These are phyloP conservation scores for Wickerhamomyces sp. DNA, from an alignment of 1,139 yeast genomes.

Conservation along the genomic window DNA sequence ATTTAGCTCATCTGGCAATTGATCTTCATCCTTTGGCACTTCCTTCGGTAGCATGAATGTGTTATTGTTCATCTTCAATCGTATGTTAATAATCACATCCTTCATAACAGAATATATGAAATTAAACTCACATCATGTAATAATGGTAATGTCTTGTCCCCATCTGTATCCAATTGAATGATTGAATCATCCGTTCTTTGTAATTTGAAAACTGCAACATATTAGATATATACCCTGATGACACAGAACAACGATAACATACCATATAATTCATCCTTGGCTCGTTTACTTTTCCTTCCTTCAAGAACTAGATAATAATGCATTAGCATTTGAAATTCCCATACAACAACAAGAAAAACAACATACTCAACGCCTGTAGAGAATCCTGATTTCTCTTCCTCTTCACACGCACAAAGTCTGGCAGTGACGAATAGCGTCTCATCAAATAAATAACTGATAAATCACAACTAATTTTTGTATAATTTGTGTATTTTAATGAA, in stretches of 20 bases:
- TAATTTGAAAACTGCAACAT: constrained; percentile 47
- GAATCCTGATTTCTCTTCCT: constrained; percentile 86
- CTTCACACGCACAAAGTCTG: constrained; percentile 72
- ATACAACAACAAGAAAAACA: no score
- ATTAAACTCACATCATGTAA: constrained; percentile 18
- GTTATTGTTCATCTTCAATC: constrained; percentile 14
- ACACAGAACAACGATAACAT: not conserved
- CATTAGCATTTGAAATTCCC: no score
- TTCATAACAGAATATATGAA: no score
- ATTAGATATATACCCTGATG: not conserved
- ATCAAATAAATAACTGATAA: no score
- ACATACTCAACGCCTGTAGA: constrained; percentile 64
- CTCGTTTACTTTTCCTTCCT: constrained; percentile 22
- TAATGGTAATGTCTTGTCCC: constrained; percentile 16
- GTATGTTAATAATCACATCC: no score
- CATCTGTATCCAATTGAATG: constrained; percentile 19
- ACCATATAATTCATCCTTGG: constrained; percentile 19
- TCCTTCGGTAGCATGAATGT: constrained; percentile 27
- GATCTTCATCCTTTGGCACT: constrained; percentile 38
- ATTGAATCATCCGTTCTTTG: constrained; percentile 55
- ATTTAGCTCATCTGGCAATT: constrained; percentile 54
- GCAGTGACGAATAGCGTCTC: constrained; percentile 28
- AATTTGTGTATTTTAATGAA: no score
- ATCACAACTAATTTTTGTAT: no score
- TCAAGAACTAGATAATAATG: constrained; percentile 29